Base-by-base conservation (phyloP, 2,329 filamentous ascomycete species). In the Colletotrichum limetticola region DNA sequence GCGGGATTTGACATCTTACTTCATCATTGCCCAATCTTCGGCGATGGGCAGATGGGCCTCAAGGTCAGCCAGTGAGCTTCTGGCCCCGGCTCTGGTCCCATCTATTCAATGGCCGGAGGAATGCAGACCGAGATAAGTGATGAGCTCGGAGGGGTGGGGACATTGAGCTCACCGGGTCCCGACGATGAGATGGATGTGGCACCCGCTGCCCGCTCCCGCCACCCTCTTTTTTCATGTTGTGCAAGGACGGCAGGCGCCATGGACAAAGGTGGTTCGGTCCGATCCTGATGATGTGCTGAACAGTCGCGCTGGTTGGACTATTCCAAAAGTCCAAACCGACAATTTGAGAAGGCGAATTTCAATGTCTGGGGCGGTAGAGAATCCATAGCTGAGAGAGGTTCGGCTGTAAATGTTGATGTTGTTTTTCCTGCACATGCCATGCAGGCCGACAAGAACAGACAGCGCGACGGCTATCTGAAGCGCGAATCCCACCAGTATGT, bases 401-500 rank as follows among this genome's bases (percentile, higher is more conserved):
- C 56, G 68, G 35, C 22, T 35, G 64, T 66, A 42, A 37, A 42
- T 52, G 57, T 61, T 37, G 35, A 49, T 49, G 19, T 73, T 73
- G 61, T 56, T 71, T 49, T 58, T 60, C 35, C 61, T 73, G 60
- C 66, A 71, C 35, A 60, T 64, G 56, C 26, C 61, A 65, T 73
- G 71, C 71, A 66, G 52, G 60, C 24, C 16, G 66, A 71, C 35
- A 62, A 37, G 61, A 73, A 37, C 60, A 66, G 71, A 61, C 71
- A 61, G 71, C 61, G 71, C 71, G 66, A 73, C 60, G 60, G 71
- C 71, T 71, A 71, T 71, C 66, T 71, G 32, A 73, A 61, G 61
- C 61, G 66, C 67, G 61, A 72, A 72, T 67, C 68, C 71, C 57
- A 72, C 62, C 68, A 74, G 68, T 72, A 64, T 65, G 66, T 66